Percentiles rank a stretch among this genome's conserved stretches.
Conservation (phyloP, 2,329 filamentous ascomycete genomes). For the Aspergillus alliaceus region DNA sequence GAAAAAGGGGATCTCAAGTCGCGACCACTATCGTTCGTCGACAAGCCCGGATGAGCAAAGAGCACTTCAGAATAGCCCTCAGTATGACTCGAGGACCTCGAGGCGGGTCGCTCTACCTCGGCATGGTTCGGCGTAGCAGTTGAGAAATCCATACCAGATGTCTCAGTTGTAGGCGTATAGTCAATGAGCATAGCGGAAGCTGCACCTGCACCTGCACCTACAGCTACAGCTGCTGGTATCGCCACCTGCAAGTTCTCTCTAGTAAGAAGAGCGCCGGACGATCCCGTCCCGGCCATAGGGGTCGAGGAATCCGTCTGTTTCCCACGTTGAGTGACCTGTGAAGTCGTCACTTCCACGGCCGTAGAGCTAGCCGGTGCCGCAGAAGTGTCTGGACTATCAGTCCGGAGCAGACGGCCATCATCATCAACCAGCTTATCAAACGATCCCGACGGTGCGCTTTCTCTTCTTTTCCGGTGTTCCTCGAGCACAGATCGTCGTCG, state of each 20-base stretch:
- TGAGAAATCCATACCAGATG: slow-evolving; percentile 22
- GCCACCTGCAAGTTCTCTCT: slow-evolving; percentile 26
- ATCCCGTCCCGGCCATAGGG: slow-evolving; percentile 4
- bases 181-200: slow-evolving; percentile 45
- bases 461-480: slow-evolving; percentile 32
- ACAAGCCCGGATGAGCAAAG: slow-evolving; percentile 32
- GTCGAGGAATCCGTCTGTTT: slow-evolving; percentile 14
- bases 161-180: slow-evolving; percentile 48
- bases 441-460: slow-evolving; percentile 24
- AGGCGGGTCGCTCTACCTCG: neutral
- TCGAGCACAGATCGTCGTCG: slow-evolving; percentile 43
- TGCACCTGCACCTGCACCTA: slow-evolving; percentile 9
- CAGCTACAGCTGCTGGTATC: slow-evolving; percentile 30
- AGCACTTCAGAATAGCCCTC: slow-evolving; percentile 33
- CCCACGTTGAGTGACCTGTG: slow-evolving; percentile 28
- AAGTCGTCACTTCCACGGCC: slow-evolving; percentile 33
- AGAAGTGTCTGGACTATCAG: slow-evolving; percentile 9
- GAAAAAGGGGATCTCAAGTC: slow-evolving; percentile 22
- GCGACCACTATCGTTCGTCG: slow-evolving; percentile 19
- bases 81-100: slow-evolving; percentile 30
- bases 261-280: slow-evolving; percentile 14
- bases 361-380: slow-evolving; percentile 33
- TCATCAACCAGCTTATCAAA: slow-evolving; percentile 49
- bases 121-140: slow-evolving; percentile 9
- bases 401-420: slow-evolving; percentile 36